Conservation (phyloP, 176 grass and related monocot genomes). For the Typha latifolia region DNA sequence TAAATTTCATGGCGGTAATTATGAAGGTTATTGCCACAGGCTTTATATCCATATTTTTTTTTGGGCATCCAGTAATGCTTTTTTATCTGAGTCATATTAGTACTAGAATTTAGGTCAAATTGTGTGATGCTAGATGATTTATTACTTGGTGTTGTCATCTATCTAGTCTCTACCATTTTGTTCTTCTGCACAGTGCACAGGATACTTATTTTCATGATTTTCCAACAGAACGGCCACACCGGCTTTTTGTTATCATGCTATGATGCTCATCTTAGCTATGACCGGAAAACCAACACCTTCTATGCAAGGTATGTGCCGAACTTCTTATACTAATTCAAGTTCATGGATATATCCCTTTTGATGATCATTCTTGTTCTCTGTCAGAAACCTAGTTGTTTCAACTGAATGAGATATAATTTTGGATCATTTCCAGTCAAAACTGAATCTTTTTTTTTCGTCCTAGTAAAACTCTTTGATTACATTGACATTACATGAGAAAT, state of each 20-base stretch:
- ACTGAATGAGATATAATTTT: background rate
- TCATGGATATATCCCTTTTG: background rate
- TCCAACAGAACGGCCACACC: conserved; percentile 68
- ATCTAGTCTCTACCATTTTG: background rate
- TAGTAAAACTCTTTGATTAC: too few relatives aligned
- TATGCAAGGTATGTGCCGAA: conserved; percentile 49
- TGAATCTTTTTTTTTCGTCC: too few relatives aligned
- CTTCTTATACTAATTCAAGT: too few relatives aligned
- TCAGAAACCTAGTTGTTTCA: background rate
- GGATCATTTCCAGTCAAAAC: too few relatives aligned
- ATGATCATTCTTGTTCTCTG: background rate
- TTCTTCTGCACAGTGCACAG: background rate
- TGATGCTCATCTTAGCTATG: conserved; percentile 75
- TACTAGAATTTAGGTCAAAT: too few relatives aligned
- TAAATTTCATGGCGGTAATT: background rate
- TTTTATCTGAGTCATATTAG: background rate
- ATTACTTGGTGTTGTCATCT: background rate
- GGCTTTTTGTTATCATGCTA: conserved; percentile 83
- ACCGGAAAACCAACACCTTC: conserved; percentile 63
- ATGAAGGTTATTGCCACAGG: background rate
- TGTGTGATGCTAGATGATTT: too few relatives aligned
- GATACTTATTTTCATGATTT: conserved; percentile 5
- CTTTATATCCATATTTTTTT: too few relatives aligned
- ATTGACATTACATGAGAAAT: too few relatives aligned
- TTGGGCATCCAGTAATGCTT: background rate